Evolutionary conservation across 495 filamentous ascomycete species (phyloP), one percentile per base, ranked within the genome.

Genomic region (Tuber microsphaerosporum): DNA sequence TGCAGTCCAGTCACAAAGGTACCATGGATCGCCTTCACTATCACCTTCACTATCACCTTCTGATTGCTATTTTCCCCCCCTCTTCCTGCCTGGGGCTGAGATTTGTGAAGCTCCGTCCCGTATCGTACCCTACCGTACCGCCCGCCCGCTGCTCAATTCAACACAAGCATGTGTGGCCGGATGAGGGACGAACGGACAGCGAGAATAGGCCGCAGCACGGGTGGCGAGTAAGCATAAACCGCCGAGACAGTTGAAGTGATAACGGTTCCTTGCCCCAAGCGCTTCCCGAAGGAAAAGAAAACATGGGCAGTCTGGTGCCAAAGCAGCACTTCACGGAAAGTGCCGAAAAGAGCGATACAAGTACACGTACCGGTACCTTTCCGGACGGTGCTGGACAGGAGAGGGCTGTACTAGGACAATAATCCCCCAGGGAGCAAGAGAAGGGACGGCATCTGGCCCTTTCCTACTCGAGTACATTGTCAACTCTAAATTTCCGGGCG

Each of bases 211-310:
- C 26, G 34, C 26, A 7, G 12, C 31, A 3, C 14, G n/a, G 10
- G 12, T 65, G 56, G 56, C 56, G 17, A 14, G 26, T 34, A 65
- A 61, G 51, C 51, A 61, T 61, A 61, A 61, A 61, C 51, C 14
- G n/a, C 10, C 26, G 51, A 61, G 51, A 61, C n/a, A 61, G 51
- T 12, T 16, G n/a, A 31, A 31, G n/a, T 26, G 51, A 61, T 61
- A 61, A 16, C n/a, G 51, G n/a, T 61, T n/a, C n/a, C n/a, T 61
- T 61, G 16, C n/a, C n/a, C 51, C 51, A 61, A 61, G 51, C 51
- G 51, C 51, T 31, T 61, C 51, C 51, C 51, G n/a, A 31, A 61
- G n/a, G 51, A 61, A 61, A 61, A 61, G n/a, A 61, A 61, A 61
- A 61, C 6, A 31, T 0, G 39, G 39, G 4, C 39, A 61, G n/a